These are phyloP conservation scores for Verticillium alfalfae DNA, from an alignment of 2,329 filamentous ascomycete species.

Conservation along the genomic window DNA sequence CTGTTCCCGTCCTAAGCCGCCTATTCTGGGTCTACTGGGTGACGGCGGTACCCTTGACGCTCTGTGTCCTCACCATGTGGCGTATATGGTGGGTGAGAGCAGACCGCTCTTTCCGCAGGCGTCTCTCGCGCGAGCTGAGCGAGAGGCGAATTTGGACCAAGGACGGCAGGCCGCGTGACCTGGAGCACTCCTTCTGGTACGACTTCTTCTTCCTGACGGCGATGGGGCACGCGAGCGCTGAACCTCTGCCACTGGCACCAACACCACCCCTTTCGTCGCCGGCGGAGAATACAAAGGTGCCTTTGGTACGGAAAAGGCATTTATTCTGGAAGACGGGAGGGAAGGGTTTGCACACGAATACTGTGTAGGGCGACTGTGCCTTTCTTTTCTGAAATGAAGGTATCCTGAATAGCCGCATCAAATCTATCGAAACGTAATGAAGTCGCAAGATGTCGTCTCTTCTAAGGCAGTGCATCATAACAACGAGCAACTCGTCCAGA, in stretches of 20 bases:
- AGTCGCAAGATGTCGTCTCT: too few species aligned
- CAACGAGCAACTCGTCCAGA: too few species aligned
- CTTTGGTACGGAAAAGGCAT: neutral
- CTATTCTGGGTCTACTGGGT: slow-evolving; percentile 43
- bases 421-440: too few species aligned
- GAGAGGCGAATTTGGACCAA: slow-evolving; percentile 42
- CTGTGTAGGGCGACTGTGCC: neutral
- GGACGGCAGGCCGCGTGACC: slow-evolving; percentile 32
- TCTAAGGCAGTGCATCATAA: too few species aligned
- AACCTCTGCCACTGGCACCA: neutral
- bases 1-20: slow-evolving; percentile 26
- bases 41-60: slow-evolving; percentile 34
- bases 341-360: neutral
- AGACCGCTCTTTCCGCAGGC: slow-evolving; percentile 38
- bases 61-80: slow-evolving; percentile 34
- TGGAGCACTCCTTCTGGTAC: slow-evolving; percentile 34
- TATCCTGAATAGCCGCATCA: too few species aligned
- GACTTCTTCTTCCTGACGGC: slow-evolving; percentile 37
- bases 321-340: neutral
- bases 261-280: neutral
- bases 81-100: slow-evolving; percentile 42
- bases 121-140: slow-evolving; percentile 38
- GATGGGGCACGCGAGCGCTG: slow-evolving; percentile 20
- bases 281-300: neutral
- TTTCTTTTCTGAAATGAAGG: too few species aligned